Evolutionary conservation across 805 yeast genomes (phyloP).

Genomic region (Brettanomyces custersianus): DNA sequence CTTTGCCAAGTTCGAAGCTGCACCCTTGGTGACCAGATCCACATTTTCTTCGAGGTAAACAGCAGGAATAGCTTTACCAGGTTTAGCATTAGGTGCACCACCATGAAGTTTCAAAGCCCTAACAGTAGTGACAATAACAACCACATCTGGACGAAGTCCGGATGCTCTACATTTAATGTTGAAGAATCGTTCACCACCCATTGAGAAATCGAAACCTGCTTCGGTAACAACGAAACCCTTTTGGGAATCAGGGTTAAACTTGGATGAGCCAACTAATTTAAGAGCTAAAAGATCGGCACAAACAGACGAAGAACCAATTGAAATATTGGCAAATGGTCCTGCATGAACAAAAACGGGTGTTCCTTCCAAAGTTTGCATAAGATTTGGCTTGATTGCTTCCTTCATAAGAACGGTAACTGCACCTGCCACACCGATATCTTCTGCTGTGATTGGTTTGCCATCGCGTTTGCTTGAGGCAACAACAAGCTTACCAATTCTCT

Average conservation of each 20-base stretch:
- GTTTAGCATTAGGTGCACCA: conserved; percentile 83
- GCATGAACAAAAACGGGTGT: conserved; percentile 85
- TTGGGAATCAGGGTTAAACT: conserved; percentile 26
- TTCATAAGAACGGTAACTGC: conserved; percentile 74
- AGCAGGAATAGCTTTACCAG: conserved; percentile 70
- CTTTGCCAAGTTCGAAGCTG: conserved; percentile 59
- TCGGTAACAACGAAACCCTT: conserved; percentile 78
- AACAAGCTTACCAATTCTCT: conserved; percentile 67
- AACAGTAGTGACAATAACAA: conserved; percentile 75
- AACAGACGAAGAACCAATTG: conserved; percentile 80
- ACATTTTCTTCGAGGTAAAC: conserved; percentile 67
- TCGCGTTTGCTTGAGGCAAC: conserved; percentile 51
- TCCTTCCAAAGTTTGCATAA: conserved; percentile 85
- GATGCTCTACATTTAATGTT: conserved; percentile 77
- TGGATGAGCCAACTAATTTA: conserved; percentile 56
- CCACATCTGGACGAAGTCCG: conserved; percentile 70
- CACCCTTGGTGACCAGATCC: conserved; percentile 60
- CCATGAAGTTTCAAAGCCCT: conserved; percentile 83
- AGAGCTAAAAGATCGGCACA: conserved; percentile 77
- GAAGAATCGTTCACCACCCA: conserved; percentile 86
- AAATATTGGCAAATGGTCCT: conserved; percentile 83
- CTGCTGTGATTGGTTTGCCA: conserved; percentile 73
- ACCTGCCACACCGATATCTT: conserved; percentile 81
- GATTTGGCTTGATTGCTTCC: conserved; percentile 77
- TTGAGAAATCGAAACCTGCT: conserved; percentile 85